Evolutionary conservation across 78 protist genomes (phyloP).

Genomic region (Cavenderia fasciculata): DNA sequence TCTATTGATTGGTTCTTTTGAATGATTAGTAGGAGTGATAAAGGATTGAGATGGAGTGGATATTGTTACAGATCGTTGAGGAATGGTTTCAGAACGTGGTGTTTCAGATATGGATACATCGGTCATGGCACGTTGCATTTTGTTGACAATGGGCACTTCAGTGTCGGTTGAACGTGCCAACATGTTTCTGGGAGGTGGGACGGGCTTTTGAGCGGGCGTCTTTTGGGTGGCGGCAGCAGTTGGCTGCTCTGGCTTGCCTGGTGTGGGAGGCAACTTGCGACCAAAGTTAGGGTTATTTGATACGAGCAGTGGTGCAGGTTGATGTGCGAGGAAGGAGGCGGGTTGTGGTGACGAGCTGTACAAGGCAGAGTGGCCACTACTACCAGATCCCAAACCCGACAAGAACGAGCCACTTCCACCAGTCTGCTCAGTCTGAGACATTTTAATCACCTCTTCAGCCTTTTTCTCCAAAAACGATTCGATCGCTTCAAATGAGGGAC

Average conservation of each 20-base stretch:
- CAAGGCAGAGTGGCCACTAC: too few species aligned
- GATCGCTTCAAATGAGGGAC: constrained; percentile 66
- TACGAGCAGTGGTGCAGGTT: too few species aligned
- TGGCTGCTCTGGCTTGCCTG: neutral
- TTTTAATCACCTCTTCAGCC: neutral
- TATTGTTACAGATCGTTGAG: constrained; percentile 38
- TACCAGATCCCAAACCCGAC: too few species aligned
- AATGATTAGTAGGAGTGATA: neutral
- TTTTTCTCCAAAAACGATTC: constrained; percentile 41
- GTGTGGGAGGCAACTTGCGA: neutral
- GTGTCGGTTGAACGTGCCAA: neutral
- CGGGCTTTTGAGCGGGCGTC: neutral
- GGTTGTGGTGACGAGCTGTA: too few species aligned
- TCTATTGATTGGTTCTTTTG: neutral
- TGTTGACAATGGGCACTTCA: neutral
- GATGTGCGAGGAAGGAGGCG: too few species aligned
- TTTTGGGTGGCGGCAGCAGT: neutral
- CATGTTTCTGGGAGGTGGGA: neutral
- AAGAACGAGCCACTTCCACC: too few species aligned
- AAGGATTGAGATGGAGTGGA: constrained; percentile 20
- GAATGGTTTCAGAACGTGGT: constrained; percentile 12
- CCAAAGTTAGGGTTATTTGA: neutral
- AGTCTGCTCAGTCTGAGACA: too few species aligned
- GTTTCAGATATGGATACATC: constrained; percentile 19
- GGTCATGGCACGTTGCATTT: constrained; percentile 45